These are phyloP conservation scores for Lactuca saligna DNA, from an alignment of 129 eudicot species.

Conservation along the genomic window DNA sequence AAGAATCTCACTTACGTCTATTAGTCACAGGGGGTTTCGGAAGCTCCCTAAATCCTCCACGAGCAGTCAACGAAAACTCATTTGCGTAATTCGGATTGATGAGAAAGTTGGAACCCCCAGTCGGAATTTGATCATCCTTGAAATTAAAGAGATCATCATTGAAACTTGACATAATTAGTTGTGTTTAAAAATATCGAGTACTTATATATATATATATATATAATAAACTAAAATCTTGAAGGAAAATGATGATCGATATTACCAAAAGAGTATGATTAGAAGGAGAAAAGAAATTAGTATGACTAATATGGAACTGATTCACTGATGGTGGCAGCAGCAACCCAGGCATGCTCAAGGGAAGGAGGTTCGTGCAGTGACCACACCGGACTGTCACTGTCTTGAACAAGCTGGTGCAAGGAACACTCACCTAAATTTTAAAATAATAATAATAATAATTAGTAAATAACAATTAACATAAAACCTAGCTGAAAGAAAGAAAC, in stretches of 20 bases:
- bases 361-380: constrained; percentile 71
- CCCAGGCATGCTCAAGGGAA: constrained; percentile 64
- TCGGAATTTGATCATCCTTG: constrained; percentile 56
- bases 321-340: constrained; percentile 44
- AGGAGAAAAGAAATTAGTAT: constrained; percentile 45
- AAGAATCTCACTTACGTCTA: constrained; percentile 47
- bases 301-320: constrained; percentile 47
- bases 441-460: background rate
- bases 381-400: constrained; percentile 81
- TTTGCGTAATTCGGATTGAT: constrained; percentile 39
- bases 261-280: constrained; percentile 44
- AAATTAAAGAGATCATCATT: background rate
- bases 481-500: constrained; percentile 22
- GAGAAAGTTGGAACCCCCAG: constrained; percentile 48
- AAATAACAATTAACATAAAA: background rate
- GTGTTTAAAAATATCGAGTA: background rate
- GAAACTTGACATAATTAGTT: background rate
- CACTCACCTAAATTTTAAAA: constrained; percentile 56
- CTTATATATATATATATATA: background rate
- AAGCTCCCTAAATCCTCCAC: constrained; percentile 50
- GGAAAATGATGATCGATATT: constrained; percentile 7
- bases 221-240: background rate
- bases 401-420: constrained; percentile 77
- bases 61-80: constrained; percentile 35
- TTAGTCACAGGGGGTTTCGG: constrained; percentile 59